Percentiles rank a stretch among this genome's conserved stretches.
Evolutionary conservation across 257 asterid genomes (phyloP).

Genomic region (Ajuga chamaepitys): DNA sequence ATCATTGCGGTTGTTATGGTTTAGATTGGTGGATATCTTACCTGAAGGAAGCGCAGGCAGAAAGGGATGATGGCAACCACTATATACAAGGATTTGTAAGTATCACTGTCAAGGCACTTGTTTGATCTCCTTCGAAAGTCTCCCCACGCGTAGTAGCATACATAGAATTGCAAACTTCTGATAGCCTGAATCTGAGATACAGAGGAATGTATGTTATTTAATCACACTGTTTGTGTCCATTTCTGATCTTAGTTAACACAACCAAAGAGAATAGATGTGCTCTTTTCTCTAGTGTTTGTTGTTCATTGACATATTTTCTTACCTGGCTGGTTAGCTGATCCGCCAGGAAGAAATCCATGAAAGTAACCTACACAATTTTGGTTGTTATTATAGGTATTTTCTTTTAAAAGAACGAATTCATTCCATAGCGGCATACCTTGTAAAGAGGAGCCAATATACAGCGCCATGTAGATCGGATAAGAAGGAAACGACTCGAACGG

Average conservation of each 20-base stretch:
- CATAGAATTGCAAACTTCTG: conserved; percentile 58
- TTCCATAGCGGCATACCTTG: conserved; percentile 37
- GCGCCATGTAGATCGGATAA: conserved; percentile 50
- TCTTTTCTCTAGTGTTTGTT: neutral
- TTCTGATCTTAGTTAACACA: neutral
- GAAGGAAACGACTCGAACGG: conserved; percentile 71
- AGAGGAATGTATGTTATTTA: too few relatives aligned
- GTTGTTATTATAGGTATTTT: too few relatives aligned
- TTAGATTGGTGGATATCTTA: conserved; percentile 6
- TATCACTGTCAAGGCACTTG: conserved; percentile 22
- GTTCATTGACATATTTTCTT: neutral
- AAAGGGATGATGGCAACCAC: conserved; percentile 51
- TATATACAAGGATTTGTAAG: conserved; percentile 29
- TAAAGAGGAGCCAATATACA: conserved; percentile 75
- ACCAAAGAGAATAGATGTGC: neutral
- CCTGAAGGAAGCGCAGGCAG: conserved; percentile 67
- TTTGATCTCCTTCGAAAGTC: conserved; percentile 45
- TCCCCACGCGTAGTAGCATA: conserved; percentile 73
- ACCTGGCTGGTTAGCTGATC: conserved; percentile 95
- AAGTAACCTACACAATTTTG: conserved; percentile 38
- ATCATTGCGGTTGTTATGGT: neutral
- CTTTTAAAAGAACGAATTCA: neutral
- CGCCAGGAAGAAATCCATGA: conserved; percentile 74
- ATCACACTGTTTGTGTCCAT: too few relatives aligned
- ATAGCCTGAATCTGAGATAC: conserved; percentile 62